Base-by-base conservation (phyloP, 164 flowering plant species). In the Macadamia integrifolia region DNA sequence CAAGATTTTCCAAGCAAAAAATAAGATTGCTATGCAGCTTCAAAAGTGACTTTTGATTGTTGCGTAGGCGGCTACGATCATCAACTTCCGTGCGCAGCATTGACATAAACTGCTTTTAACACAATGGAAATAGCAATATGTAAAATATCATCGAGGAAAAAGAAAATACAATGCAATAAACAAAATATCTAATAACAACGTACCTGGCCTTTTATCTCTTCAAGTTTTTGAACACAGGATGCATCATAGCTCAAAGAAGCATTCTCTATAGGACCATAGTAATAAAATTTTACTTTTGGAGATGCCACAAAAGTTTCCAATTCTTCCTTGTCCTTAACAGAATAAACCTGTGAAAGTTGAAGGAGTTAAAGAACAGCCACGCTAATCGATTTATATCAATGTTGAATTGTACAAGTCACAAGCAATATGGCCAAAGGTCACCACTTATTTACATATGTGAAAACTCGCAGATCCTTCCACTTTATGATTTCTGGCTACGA, bases 1-100 rank as follows among this genome's bases (percentile, higher is more conserved):
- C 99, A 81, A 95, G 93, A 65, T 77, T 80, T 64, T 80, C 85
- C 73, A 89, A 66, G 72, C 92, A 90, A 74, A 80, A 87, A 0
- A 72, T 31, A 61, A 95, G 49, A 66, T 85, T 85, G 6, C 76
- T 83, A 78, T 95, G 99, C 69, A 89, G 68, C 71, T 75, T 83
- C 61, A 29, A 66, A 14, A 92, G 82, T 63, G 68, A 62, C 67
- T 81, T 88, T 53, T 75, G 85, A 30, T 72, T 72, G 75, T 69
- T 79, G 65, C 58, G 81, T 50, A 81, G 73, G 68, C 11, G 75
- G 53, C 66, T 72, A 42, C 46, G 78, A 70, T 85, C 84, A 69
- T 64, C 71, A 3, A 56, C 66, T 14, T 80, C 80, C 66, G 50
- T 67, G 53, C 76, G 75, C 7, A 87, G 80, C 48, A 70, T 44